Base-by-base conservation (phyloP, 306 rosid species). In the Canavalia ensiformis region DNA sequence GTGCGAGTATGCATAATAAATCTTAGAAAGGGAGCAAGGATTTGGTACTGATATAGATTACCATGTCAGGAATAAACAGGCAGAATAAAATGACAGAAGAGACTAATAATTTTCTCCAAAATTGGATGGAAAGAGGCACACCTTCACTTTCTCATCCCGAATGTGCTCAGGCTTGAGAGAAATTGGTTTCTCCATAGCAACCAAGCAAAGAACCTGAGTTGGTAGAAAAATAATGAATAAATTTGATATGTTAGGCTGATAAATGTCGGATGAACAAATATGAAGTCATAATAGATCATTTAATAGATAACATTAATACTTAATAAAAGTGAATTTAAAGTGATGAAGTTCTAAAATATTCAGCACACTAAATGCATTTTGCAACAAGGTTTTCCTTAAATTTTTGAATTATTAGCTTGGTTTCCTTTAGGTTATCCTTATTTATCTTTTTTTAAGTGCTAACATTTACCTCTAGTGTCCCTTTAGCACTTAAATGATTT, bases 121-220 rank as follows among this genome's bases (percentile, higher is more conserved):
- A 39, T 56, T 7, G 9, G 56, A 56, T 56, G 68, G 39, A 60
- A 77, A 55, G 66, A 68, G 42, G 47, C 83, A 8, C 31, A 91
- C 98, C 97, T 94, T 94, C 56, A 91, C 98, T 94, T 94, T 94
- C 86, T 94, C 98, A 42, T 94, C 97, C 75, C 98, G 92, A 67
- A 94, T 90, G 73, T 94, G 87, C 91, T 94, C 98, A 33, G 98
- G 97, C 87, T 85, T 94, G 75, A 91, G 92, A 79, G 98, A 91
- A 85, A 94, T 57, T 6, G 97, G 98, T 74, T 89, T 94, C 81
- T 94, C 98, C 97, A 94, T 94, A 68, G 98, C 94, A 85, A 94
- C 90, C 81, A 94, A 83, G 83, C 95, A 94, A 42, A 94, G 83
- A 86, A 94, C 95, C 98, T 94, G 89, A 81, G 72, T 73, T 74